Percentiles rank a stretch among this genome's conserved stretches.
Conservation (phyloP, 768 basidiomycete species). For the Calocera cornea region DNA sequence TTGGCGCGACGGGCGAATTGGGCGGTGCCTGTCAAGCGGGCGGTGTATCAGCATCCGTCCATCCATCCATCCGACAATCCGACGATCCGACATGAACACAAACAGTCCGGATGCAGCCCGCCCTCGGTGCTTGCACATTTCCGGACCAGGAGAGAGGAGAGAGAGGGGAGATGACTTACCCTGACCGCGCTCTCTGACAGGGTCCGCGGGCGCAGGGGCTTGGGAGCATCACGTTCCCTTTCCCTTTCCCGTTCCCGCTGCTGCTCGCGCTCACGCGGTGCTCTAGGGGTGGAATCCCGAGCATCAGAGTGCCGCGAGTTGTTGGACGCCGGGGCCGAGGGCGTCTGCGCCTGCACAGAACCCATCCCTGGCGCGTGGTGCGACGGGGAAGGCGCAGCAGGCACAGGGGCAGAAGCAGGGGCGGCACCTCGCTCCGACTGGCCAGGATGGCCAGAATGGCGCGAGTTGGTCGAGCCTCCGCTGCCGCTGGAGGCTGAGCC, state of each 20-base stretch:
- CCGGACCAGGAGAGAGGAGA: too few species aligned
- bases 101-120: too few species aligned
- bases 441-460: not conserved
- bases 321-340: too few species aligned
- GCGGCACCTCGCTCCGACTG: not conserved
- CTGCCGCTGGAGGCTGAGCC: not conserved
- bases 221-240: not conserved
- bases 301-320: not conserved
- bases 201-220: not conserved
- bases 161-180: not conserved
- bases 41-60: too few species aligned
- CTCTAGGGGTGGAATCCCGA: not conserved
- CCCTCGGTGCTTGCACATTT: not conserved
- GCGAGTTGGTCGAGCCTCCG: not conserved
- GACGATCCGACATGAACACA: too few species aligned
- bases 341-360: too few species aligned
- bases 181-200: not conserved
- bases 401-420: not conserved
- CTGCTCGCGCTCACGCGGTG: not conserved
- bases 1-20: not conserved
- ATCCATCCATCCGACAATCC: too few species aligned
- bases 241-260: not conserved
- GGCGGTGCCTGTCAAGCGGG: too few species aligned
- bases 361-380: not conserved
- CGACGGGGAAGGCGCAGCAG: too few species aligned